Base-by-base conservation (phyloP, 1,284 basidiomycete genomes). In the Austroboletus novae-zelandiae region DNA sequence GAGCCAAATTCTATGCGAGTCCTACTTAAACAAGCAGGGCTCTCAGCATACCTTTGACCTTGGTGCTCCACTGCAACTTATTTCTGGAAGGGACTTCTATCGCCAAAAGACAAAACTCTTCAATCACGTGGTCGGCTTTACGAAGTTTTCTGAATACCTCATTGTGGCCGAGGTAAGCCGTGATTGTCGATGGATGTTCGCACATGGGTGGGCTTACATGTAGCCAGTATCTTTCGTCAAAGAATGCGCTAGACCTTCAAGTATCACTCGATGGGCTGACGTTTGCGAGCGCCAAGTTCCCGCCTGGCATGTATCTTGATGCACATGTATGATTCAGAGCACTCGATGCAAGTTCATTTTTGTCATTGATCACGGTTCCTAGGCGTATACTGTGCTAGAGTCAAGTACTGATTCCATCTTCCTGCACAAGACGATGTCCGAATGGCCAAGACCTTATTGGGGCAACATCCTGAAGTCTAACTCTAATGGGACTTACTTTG, bases 401-500 rank as follows among this genome's bases (percentile, higher is more conserved):
- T 98, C 94, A 5, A 90, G 81, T 61, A 99, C 97, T 0, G 84
- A 90, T 53, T 83, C 95, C 0, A 84, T 99, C 53, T 99, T 99
- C 80, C 70, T 99, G 20, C 95, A 97, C 61, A 91, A 97, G 72
- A 98, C 97, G 0, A 96, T 91, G 71, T 91, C 91, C 32, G 80
- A 89, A 49, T 75, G 78, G 14, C 78, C 80, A 0, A 78, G 75
- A 15, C 87, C 84, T 8, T 91, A 81, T 66, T 98, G 90, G 86
- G 96, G 96, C 43, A 89, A 83, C 61, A 85, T 99, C 58, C 85
- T 99, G 66, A 98, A 94, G 71, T 97, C 93, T 42, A 98, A 99
- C 71, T 97, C 91, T 40, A 99, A 99, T 64, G 96, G 96, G 32
- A 99, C 97, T 0, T 98, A 98, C 74, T 99, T 93, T 67, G 84